These are phyloP conservation scores for Adansonia grandidieri DNA, from an alignment of 441 rosid genomes.

Conservation along the genomic window DNA sequence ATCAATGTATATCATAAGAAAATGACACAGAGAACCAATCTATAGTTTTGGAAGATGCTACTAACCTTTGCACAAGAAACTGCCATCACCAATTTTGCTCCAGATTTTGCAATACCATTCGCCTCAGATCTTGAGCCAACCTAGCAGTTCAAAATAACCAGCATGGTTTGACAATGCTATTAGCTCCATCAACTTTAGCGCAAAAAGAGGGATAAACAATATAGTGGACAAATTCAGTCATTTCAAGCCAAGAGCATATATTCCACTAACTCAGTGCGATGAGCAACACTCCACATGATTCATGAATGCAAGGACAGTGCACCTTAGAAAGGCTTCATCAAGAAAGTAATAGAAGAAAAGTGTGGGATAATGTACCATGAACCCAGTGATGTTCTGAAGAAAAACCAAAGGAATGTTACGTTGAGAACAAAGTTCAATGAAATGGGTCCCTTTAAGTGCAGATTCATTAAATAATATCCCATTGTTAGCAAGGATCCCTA, in stretches of 20 bases:
- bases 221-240: background rate
- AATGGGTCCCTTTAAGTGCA: slow-evolving; percentile 94
- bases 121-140: slow-evolving; percentile 99
- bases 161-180: background rate
- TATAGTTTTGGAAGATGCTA: background rate
- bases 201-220: background rate
- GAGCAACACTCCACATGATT: slow-evolving; percentile 1
- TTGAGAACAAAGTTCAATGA: slow-evolving; percentile 85
- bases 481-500: slow-evolving; percentile 91
- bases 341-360: slow-evolving; percentile 25
- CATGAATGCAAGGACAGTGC: slow-evolving; percentile 8
- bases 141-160: slow-evolving; percentile 39
- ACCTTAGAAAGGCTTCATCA: slow-evolving; percentile 10
- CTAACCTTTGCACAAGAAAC: slow-evolving; percentile 94
- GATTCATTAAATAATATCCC: slow-evolving; percentile 94
- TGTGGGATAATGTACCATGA: slow-evolving; percentile 63
- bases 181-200: slow-evolving; percentile 2
- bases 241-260: slow-evolving; percentile 8
- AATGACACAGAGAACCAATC: background rate
- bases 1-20: background rate
- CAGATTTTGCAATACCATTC: slow-evolving; percentile 95
- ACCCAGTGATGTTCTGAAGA: slow-evolving; percentile 96
- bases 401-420: slow-evolving; percentile 89
- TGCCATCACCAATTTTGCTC: slow-evolving; percentile 99
- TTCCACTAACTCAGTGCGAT: background rate